Percentiles rank a stretch among this genome's conserved stretches.
Conservation (phyloP, 306 rosid genomes). For the Fragaria iinumae region DNA sequence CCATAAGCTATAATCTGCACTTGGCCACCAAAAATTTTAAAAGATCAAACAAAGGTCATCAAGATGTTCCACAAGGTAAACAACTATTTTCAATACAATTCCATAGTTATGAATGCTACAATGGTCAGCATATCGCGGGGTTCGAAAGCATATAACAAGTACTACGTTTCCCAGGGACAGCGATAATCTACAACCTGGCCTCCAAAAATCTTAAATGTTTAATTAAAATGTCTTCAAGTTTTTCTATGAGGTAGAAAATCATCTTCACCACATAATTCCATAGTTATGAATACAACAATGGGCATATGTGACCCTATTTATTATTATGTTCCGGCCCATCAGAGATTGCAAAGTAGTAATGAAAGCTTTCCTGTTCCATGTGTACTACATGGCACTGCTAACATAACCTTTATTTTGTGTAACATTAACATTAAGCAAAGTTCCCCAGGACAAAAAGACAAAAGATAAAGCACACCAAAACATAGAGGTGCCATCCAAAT, state of each 20-base stretch:
- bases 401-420: background rate
- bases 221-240: background rate
- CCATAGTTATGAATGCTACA: constrained; percentile 7
- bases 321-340: background rate
- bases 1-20: background rate
- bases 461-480: background rate
- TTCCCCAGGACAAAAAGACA: constrained; percentile 7
- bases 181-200: background rate
- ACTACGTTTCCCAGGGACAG: background rate
- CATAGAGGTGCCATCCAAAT: constrained; percentile 7
- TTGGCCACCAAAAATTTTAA: background rate
- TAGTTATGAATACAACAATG: background rate
- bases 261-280: background rate
- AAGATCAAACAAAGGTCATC: background rate
- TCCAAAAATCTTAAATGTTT: background rate
- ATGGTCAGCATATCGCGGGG: background rate
- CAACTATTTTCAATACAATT: background rate
- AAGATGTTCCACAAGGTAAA: constrained; percentile 1
- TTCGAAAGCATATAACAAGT: background rate
- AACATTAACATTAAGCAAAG: background rate
- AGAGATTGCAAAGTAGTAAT: background rate
- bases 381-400: background rate
- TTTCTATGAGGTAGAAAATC: background rate
- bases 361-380: background rate
- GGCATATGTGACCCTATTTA: background rate